phyloP scores from a whole-genome alignment of 257 asterid species.

The Penstemon barbatus region DNA sequence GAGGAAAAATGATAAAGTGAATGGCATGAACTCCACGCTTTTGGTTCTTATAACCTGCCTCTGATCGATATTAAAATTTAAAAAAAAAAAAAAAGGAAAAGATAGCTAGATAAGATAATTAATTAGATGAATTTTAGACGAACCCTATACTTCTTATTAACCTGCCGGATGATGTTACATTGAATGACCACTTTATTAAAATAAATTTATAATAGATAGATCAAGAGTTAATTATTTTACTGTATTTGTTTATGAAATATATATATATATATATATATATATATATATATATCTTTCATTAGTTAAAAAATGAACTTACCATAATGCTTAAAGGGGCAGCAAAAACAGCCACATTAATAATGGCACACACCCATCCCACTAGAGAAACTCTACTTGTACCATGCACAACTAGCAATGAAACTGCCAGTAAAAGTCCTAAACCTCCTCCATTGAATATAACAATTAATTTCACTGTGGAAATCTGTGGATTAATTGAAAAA shows the following conservation, averaged over 20 bases:
- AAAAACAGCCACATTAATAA: constrained; percentile 61
- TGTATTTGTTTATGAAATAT: too few relatives aligned
- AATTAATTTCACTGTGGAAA: constrained; percentile 36
- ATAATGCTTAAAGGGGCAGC: constrained; percentile 73
- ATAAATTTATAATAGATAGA: too few relatives aligned
- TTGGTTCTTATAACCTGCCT: constrained; percentile 57
- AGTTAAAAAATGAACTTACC: constrained; percentile 34
- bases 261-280: too few relatives aligned
- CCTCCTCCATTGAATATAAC: constrained; percentile 49
- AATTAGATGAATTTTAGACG: too few relatives aligned
- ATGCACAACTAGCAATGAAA: constrained; percentile 37
- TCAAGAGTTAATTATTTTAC: too few relatives aligned
- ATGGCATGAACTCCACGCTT: constrained; percentile 76
- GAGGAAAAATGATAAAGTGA: constrained; percentile 59
- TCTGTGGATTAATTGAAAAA: constrained; percentile 36
- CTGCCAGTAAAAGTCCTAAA: constrained; percentile 39
- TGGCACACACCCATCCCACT: constrained; percentile 75
- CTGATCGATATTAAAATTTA: constrained; percentile 33
- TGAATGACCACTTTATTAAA: too few relatives aligned
- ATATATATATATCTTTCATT: too few relatives aligned
- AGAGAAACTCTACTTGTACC: constrained; percentile 44
- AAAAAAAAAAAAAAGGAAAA: background rate
- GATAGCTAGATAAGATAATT: too few relatives aligned
- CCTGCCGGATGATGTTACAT: too few relatives aligned
- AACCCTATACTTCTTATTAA: too few relatives aligned